phyloP scores from a whole-genome alignment of 1,139 yeast species.

The Taiozyma onychis region DNA sequence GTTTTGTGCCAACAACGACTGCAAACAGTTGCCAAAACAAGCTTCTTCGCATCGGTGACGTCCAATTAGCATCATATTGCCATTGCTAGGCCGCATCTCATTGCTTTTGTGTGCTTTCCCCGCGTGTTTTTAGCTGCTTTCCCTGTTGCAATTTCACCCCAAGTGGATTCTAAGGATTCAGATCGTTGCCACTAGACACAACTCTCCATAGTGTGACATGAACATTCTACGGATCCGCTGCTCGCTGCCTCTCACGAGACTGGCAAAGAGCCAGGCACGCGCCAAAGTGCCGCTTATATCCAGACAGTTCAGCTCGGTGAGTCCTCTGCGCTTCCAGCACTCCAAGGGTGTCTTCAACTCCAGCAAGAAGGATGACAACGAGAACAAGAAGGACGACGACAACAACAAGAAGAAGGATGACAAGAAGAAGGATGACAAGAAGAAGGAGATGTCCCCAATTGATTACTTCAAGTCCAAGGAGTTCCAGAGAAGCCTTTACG shows the following conservation, averaged over 20 bases:
- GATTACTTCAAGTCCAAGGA: slow-evolving; percentile 35
- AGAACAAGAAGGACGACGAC: background rate
- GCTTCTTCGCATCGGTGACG: background rate
- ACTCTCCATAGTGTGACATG: background rate
- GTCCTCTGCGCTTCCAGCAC: background rate
- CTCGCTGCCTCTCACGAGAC: background rate
- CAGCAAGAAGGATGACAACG: background rate
- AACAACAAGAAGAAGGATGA: slow-evolving; percentile 5
- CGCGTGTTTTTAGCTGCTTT: background rate
- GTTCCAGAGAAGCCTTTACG: slow-evolving; percentile 31
- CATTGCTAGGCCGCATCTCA: background rate
- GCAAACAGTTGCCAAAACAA: background rate
- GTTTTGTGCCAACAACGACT: background rate
- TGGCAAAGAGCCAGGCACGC: background rate
- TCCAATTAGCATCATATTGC: background rate
- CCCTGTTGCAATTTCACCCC: background rate
- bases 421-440: slow-evolving; percentile 21
- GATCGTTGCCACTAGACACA: background rate
- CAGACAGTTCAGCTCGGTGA: background rate
- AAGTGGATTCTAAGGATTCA: background rate
- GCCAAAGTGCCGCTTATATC: background rate
- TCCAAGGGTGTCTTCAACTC: background rate
- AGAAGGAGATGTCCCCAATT: slow-evolving; percentile 25
- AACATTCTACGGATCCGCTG: background rate
- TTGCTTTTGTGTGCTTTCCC: background rate